phyloP scores from a whole-genome alignment of 1,139 yeast genomes.

The Sugiyamaella sp. region DNA sequence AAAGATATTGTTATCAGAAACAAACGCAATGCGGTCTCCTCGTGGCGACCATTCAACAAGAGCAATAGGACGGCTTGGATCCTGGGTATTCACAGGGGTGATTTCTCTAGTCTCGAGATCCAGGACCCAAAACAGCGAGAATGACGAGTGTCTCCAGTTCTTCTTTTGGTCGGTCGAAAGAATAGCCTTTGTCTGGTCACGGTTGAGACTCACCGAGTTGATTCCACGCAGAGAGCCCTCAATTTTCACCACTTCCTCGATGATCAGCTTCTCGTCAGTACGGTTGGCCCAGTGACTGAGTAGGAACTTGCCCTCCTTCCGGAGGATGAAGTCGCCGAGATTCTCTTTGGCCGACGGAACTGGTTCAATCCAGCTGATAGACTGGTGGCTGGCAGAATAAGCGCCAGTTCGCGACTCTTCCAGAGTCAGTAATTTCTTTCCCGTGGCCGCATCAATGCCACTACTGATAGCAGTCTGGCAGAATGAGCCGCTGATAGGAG shows the following conservation, averaged over 20 bases:
- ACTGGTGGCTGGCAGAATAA: constrained; percentile 29
- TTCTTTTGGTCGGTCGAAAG: constrained; percentile 54
- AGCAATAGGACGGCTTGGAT: constrained; percentile 41
- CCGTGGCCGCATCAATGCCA: background rate
- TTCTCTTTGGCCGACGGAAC: constrained; percentile 28
- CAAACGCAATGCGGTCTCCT: constrained; percentile 67
- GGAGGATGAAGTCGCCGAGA: constrained; percentile 37
- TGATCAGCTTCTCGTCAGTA: constrained; percentile 29
- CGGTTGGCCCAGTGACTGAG: constrained; percentile 36
- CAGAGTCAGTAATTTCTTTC: constrained; percentile 28
- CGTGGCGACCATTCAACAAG: constrained; percentile 78
- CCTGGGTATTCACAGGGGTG: constrained; percentile 47
- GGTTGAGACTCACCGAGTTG: constrained; percentile 37
- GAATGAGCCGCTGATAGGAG: background rate
- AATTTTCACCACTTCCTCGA: constrained; percentile 26
- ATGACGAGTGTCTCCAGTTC: constrained; percentile 78
- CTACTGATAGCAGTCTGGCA: background rate
- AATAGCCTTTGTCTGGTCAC: constrained; percentile 52
- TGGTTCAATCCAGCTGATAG: constrained; percentile 36
- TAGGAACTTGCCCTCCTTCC: constrained; percentile 27
- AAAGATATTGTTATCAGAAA: constrained; percentile 64
- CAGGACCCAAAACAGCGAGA: constrained; percentile 66
- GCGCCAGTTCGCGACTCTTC: constrained; percentile 37
- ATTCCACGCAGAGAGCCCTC: constrained; percentile 32
- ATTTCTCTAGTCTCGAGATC: constrained; percentile 47